These are phyloP conservation scores for Linaria vulgaris DNA, from an alignment of 257 asterid genomes.

Conservation along the genomic window DNA sequence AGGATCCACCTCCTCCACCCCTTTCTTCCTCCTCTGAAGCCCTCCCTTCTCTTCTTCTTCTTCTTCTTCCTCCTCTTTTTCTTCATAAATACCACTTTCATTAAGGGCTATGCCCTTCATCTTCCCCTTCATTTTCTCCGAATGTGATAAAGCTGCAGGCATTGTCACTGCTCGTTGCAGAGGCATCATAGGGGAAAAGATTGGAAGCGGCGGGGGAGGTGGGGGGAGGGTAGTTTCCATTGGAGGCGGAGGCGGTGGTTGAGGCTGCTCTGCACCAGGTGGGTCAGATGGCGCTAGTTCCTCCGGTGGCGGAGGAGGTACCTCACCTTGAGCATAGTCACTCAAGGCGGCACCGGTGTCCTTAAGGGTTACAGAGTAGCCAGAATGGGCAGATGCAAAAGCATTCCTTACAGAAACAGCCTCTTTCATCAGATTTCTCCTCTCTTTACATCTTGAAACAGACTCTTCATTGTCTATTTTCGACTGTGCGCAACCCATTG, in stretches of 20 bases:
- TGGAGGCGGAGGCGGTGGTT: constrained; percentile 64
- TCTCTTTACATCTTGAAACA: constrained; percentile 86
- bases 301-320: constrained; percentile 51
- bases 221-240: constrained; percentile 69
- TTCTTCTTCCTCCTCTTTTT: constrained; percentile 46
- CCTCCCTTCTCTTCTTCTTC: constrained; percentile 42
- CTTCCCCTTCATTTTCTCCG: constrained; percentile 43
- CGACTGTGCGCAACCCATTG: constrained; percentile 93
- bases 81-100: constrained; percentile 40
- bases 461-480: constrained; percentile 90
- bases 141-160: constrained; percentile 63
- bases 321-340: constrained; percentile 87
- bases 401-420: constrained; percentile 78
- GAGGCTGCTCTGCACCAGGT: constrained; percentile 48
- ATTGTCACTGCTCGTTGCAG: constrained; percentile 75
- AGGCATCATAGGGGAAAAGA: constrained; percentile 73
- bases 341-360: constrained; percentile 95
- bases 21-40: constrained; percentile 46
- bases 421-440: constrained; percentile 82
- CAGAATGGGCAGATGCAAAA: constrained; percentile 95
- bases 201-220: constrained; percentile 87
- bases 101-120: constrained; percentile 50
- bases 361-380: constrained; percentile 70
- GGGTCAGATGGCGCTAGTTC: constrained; percentile 35
- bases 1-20: constrained; percentile 28